These are phyloP conservation scores for Ilex paraguariensis DNA, from an alignment of 305 asterid genomes.

Conservation along the genomic window DNA sequence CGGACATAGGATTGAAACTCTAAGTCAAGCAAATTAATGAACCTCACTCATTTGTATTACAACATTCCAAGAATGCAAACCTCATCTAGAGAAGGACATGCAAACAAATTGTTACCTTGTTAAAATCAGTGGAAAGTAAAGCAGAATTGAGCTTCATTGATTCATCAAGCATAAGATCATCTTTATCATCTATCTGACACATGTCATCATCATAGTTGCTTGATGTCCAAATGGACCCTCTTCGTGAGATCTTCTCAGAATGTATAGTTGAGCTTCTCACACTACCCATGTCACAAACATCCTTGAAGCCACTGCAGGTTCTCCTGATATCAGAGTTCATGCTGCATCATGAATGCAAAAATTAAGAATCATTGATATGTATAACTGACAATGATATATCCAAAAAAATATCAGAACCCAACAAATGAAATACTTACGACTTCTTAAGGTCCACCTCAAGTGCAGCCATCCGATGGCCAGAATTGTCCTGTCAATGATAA, in stretches of 20 bases:
- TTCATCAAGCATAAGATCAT: conserved; percentile 54
- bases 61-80: conserved; percentile 1
- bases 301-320: conserved; percentile 67
- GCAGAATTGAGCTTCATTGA: conserved; percentile 42
- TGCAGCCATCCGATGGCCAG: conserved; percentile 44
- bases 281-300: conserved; percentile 35
- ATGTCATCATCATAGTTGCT: conserved; percentile 78
- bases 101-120: conserved; percentile 50
- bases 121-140: conserved; percentile 49
- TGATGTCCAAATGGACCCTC: conserved; percentile 58
- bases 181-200: conserved; percentile 75
- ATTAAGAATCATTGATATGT: conserved; percentile 4
- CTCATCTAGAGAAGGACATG: conserved; percentile 1
- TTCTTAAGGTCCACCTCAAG: conserved; percentile 48
- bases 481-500: conserved; percentile 42
- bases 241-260: conserved; percentile 46
- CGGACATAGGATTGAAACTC: conserved; percentile 97
- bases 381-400: conserved; percentile 9
- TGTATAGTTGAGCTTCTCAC: conserved; percentile 49
- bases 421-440: conserved; percentile 46
- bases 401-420: background rate
- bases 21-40: conserved; percentile 25
- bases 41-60: conserved; percentile 16
- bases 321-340: conserved; percentile 47
- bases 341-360: conserved; percentile 43